phyloP scores from a whole-genome alignment of 306 rosid genomes.

The Prosopis cineraria region DNA sequence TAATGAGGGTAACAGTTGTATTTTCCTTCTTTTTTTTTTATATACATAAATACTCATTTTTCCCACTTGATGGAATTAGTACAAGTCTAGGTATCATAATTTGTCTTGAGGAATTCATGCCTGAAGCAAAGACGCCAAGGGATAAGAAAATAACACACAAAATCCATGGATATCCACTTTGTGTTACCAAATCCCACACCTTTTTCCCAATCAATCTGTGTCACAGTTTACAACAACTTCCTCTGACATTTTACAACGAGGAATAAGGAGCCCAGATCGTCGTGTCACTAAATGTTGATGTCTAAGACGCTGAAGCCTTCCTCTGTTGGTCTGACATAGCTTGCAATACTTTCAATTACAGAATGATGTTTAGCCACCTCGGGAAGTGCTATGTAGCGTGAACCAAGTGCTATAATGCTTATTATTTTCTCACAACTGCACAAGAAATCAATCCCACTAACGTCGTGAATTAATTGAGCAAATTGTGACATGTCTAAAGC shows the following conservation, averaged over 20 bases:
- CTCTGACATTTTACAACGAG: background rate
- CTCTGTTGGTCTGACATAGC: background rate
- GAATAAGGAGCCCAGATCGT: background rate
- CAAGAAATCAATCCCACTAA: background rate
- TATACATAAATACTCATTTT: background rate
- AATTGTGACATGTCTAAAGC: background rate
- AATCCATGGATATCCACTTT: background rate
- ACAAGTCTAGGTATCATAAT: background rate
- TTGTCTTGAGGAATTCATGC: background rate
- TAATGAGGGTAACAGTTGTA: no score
- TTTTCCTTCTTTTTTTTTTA: no score
- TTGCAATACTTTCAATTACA: background rate
- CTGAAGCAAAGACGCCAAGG: background rate
- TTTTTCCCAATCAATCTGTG: background rate
- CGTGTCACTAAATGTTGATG: background rate
- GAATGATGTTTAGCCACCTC: background rate
- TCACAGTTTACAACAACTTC: background rate
- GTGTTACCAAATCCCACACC: background rate
- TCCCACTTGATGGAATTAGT: background rate
- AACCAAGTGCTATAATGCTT: background rate
- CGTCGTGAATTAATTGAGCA: background rate
- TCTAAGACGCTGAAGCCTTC: background rate
- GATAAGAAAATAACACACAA: background rate
- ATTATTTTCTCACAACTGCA: conserved; percentile 11
- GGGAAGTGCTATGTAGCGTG: background rate